Conservation (phyloP, 1,284 basidiomycete species). For the Rhodotorula mucilaginosa region DNA sequence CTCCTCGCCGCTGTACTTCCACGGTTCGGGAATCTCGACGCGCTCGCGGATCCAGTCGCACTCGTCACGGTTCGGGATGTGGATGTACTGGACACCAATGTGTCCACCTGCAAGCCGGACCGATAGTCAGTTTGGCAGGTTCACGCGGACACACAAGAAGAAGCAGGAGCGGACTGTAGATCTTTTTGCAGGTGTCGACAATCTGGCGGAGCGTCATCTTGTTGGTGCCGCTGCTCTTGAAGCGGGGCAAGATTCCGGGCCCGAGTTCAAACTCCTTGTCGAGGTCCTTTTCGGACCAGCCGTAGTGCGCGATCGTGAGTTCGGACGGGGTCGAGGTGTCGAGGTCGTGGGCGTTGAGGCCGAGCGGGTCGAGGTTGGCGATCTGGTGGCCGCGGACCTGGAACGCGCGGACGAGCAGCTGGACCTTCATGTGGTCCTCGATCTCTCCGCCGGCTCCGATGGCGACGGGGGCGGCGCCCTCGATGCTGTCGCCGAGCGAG, state of each 20-base stretch:
- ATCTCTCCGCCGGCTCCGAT: conserved; percentile 61
- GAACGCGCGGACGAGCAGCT: conserved; percentile 94
- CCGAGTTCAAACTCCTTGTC: conserved; percentile 92
- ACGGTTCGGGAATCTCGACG: conserved; percentile 93
- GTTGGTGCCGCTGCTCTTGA: conserved; percentile 75
- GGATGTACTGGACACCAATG: conserved; percentile 95
- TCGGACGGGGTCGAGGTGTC: conserved; percentile 74
- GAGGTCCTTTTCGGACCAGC: conserved; percentile 89
- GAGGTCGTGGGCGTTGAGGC: conserved; percentile 85
- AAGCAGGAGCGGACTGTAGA: conserved; percentile 71
- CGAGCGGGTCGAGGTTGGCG: conserved; percentile 91
- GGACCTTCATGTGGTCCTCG: conserved; percentile 93
- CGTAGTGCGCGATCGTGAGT: conserved; percentile 86
- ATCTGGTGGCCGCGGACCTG: conserved; percentile 98
- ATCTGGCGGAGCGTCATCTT: conserved; percentile 90
- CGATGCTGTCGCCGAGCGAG: conserved; percentile 58
- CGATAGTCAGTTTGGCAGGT: not conserved
- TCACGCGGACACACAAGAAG: not conserved
- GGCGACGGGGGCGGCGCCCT: conserved; percentile 58
- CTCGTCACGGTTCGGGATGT: conserved; percentile 97
- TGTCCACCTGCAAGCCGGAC: conserved; percentile 65
- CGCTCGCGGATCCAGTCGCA: conserved; percentile 99
- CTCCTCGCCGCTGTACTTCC: conserved; percentile 96
- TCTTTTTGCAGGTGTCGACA: conserved; percentile 84
- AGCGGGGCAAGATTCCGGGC: conserved; percentile 93